Base-by-base conservation (phyloP, 768 basidiomycete genomes). In the Boletus rufocinnamomeus region DNA sequence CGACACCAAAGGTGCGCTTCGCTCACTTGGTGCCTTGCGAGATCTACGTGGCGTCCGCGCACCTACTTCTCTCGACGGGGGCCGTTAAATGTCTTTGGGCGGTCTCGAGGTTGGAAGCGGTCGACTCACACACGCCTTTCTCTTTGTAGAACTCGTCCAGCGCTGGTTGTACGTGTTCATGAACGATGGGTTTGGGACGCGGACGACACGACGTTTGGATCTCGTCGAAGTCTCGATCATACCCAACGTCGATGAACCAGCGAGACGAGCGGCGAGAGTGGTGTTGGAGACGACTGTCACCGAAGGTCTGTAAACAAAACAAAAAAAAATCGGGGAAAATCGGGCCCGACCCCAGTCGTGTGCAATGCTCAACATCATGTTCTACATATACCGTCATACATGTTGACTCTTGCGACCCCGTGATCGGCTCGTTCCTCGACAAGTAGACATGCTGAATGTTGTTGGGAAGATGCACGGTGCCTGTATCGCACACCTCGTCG, bases 381-480 rank as follows among this genome's bases (percentile, higher is more conserved):
- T 53, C 28, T 25, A 50, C 49, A 50, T 50, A 7, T 50, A 11
- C 52, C 13, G 6, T 48, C 25, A 9, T 46, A 9, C 2, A 21
- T 16, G 10, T 17, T 13, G 30, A 16, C 52, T 21, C 21, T 11
- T 25, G 43, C 21, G 21, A 16, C 6, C 14, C 14, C 34, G 34
- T 44, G 41, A 44, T 35, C 9, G 51, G 16, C 17, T 51, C 34
- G 54, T 60, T 32, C 2, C 58, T 44, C 30, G 16, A 17, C 34
- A 11, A 8, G 44, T 56, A 83, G 82, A 83, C 37, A 80, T 82
- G 77, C 66, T 81, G 38, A 76, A 78, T 47, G 37, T 50, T 8
- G 50, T 43, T 6, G 80, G 76, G 0, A 69, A 63, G 5, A 57
- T 83, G 61, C 73, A 79, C 43, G 72, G 77, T 19, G 81, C 77